These are phyloP conservation scores for Euphorbia celastroides DNA, from an alignment of 441 rosid species.

Conservation along the genomic window DNA sequence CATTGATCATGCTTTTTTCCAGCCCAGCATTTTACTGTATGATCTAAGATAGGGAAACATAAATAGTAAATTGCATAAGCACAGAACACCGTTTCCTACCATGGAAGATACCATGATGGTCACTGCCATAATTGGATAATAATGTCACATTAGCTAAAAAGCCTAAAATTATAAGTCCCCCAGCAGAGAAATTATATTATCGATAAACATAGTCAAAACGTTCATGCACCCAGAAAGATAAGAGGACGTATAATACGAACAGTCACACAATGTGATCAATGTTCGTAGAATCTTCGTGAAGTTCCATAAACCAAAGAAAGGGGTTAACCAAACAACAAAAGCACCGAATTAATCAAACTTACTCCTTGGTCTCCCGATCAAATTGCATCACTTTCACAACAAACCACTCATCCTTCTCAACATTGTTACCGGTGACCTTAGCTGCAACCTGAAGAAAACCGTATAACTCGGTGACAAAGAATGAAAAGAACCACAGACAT, in stretches of 20 bases:
- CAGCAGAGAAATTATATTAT: not conserved
- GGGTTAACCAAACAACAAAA: not conserved
- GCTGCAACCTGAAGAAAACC: constrained; percentile 80
- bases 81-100: not conserved
- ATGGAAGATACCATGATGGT: not conserved
- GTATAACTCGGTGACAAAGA: constrained; percentile 10
- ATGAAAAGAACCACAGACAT: constrained; percentile 3
- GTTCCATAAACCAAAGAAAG: not conserved
- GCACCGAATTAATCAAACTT: constrained; percentile 28
- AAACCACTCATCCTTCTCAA: constrained; percentile 88
- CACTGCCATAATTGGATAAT: not conserved
- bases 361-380: constrained; percentile 87
- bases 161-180: not conserved
- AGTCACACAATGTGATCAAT: not conserved
- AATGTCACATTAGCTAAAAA: not conserved
- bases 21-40: not conserved
- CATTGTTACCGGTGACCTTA: constrained; percentile 70
- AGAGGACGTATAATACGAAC: not conserved
- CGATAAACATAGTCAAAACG: not conserved
- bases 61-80: not conserved
- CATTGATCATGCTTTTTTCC: not conserved
- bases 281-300: not conserved
- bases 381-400: constrained; percentile 86
- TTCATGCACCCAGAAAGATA: not conserved
- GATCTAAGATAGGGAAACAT: not conserved